phyloP scores from a whole-genome alignment of 768 basidiomycete genomes.

The Phaffia australis region DNA sequence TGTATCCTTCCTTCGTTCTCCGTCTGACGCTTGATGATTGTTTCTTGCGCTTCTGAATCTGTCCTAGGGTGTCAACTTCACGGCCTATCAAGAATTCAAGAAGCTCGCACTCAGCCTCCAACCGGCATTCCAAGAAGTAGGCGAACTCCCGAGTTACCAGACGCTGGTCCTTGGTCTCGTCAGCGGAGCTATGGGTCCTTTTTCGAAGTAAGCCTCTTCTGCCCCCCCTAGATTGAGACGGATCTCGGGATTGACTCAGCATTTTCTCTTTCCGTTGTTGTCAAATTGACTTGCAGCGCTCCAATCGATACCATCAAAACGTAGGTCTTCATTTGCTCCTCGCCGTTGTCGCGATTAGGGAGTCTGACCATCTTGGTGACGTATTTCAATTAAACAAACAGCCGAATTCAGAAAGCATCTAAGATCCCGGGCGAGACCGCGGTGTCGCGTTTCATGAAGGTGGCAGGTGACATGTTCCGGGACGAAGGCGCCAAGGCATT shows the following conservation, averaged over 20 bases:
- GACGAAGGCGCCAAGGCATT: conserved; percentile 80
- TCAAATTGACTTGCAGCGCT: conserved; percentile 41
- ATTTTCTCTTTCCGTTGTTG: too few species aligned
- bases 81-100: conserved; percentile 92
- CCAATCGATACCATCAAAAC: conserved; percentile 44
- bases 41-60: too few species aligned
- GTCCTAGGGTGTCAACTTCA: conserved; percentile 77
- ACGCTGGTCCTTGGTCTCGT: conserved; percentile 90
- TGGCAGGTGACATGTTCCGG: conserved; percentile 86
- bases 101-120: conserved; percentile 65
- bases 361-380: not conserved
- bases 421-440: conserved; percentile 64
- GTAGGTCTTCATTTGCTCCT: not conserved
- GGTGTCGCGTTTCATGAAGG: conserved; percentile 62
- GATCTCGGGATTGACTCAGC: too few species aligned
- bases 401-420: conserved; percentile 75
- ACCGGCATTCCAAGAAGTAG: conserved; percentile 49
- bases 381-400: conserved; percentile 13
- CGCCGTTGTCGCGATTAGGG: too few species aligned
- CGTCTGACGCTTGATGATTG: not conserved
- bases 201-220: too few species aligned
- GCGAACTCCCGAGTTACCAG: conserved; percentile 82
- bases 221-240: too few species aligned
- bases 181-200: conserved; percentile 95
- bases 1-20: not conserved